Conservation (phyloP, 2,329 filamentous ascomycete genomes). For the Cytospora piceae region DNA sequence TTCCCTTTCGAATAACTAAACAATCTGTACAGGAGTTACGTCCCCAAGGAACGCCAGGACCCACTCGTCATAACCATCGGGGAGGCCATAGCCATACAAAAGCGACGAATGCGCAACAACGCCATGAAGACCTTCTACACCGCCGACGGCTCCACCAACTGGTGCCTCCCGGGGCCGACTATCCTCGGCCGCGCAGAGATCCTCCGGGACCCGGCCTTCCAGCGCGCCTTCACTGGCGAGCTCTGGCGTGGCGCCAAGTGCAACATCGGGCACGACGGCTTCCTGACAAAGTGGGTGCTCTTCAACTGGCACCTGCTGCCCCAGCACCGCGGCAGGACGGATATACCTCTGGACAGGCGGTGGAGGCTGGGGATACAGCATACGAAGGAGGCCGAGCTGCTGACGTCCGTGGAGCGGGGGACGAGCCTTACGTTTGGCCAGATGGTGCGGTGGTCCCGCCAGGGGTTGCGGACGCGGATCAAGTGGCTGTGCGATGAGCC, state of each 20-base stretch:
- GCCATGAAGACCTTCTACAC: background rate
- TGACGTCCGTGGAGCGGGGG: background rate
- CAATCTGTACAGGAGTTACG: background rate
- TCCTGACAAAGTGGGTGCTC: background rate
- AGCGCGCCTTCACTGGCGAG: background rate
- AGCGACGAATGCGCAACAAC: background rate
- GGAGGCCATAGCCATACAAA: background rate
- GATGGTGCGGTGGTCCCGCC: background rate
- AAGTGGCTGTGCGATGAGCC: background rate
- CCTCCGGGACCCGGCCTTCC: background rate
- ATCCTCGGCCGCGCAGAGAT: background rate
- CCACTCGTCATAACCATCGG: background rate
- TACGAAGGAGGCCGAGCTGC: background rate
- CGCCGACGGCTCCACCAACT: background rate
- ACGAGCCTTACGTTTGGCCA: background rate
- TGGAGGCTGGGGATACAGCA: background rate
- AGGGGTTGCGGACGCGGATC: background rate
- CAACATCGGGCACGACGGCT: conserved; percentile 1
- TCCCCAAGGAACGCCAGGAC: background rate
- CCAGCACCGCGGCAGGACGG: background rate
- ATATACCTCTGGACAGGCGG: background rate
- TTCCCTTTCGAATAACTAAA: background rate
- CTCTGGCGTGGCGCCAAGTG: background rate
- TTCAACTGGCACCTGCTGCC: background rate
- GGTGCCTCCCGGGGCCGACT: background rate